Base-by-base conservation (phyloP, 192 early-diverging fungal genomes). In the Mortierella hygrophila region DNA sequence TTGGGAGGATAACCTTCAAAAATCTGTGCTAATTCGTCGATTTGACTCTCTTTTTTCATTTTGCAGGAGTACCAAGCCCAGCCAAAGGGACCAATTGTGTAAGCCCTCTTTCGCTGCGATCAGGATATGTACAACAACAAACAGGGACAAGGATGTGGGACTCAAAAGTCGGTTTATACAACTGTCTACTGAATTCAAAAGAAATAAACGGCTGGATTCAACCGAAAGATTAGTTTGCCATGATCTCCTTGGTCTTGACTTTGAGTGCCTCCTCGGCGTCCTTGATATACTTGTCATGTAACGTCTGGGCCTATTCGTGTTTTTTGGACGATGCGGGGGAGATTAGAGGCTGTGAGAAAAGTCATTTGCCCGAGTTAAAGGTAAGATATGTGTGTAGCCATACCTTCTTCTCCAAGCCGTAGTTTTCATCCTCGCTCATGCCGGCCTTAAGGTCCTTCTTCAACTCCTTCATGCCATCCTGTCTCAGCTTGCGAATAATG, bases 391-490 rank as follows among this genome's bases (percentile, higher is more conserved):
- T 52, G 4, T 18, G 1, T 44, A 6, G 8, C 46, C 74, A 75
- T 89, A 90, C 93, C 80, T 87, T 82, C 88, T 94, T 95, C 68
- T 94, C 92, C 84, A 92, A 77, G 69, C 75, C 82, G 55, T 88
- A 89, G 40, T 82, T 89, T 70, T 93, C 90, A 89, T 95, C 94
- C 42, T 79, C 82, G 73, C 93, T 77, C 82, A 93, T 84, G 18
- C 88, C 81, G 70, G 82, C 68, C 85, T 92, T 93, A 20, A 88
- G 72, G 74, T 92, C 93, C 40, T 90, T 89, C 88, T 96, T 96
- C 63, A 97, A 82, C 37, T 94, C 91, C 85, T 93, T 93, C 91
- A 96, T 92, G 41, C 94, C 94, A 68, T 94, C 93, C 42, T 94
- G 93, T 35, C 96, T 92, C 57, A 94, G 76, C 72, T 88, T 88